Evolutionary conservation across 2,329 filamentous ascomycete genomes (phyloP).

Genomic region (Mycogone perniciosa): DNA sequence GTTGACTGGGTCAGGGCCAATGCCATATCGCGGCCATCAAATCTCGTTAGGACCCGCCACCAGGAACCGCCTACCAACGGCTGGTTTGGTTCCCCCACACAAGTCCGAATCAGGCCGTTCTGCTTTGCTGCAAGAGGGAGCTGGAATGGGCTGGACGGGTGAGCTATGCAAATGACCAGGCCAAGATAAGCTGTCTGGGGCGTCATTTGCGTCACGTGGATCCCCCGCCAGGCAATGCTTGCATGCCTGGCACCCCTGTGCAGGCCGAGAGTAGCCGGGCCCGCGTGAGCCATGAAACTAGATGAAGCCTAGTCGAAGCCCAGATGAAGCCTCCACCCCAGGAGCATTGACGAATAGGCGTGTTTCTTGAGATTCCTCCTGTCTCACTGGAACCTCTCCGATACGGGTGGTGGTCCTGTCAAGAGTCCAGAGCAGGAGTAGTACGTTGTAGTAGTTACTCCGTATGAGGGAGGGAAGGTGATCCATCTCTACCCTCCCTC

Average conservation of each 20-base stretch:
- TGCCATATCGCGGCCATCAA: background rate
- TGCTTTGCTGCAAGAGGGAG: background rate
- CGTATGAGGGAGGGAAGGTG: too few relatives aligned
- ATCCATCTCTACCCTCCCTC: too few relatives aligned
- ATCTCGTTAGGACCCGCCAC: background rate
- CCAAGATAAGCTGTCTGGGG: slow-evolving; percentile 5
- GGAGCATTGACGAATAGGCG: background rate
- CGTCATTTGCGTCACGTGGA: slow-evolving; percentile 18
- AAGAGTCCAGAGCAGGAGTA: background rate
- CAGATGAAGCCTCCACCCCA: background rate
- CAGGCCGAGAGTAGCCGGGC: slow-evolving; percentile 20
- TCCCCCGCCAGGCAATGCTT: slow-evolving; percentile 3
- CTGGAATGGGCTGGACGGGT: background rate
- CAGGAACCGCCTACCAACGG: background rate
- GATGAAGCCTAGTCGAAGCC: too few relatives aligned
- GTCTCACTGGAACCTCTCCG: slow-evolving; percentile 16
- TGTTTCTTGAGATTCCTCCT: background rate
- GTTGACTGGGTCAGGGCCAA: background rate
- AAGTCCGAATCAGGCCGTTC: slow-evolving; percentile 15
- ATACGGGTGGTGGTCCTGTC: slow-evolving; percentile 13
- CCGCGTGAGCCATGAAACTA: background rate
- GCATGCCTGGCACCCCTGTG: slow-evolving; percentile 1
- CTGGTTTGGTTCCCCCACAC: slow-evolving; percentile 6
- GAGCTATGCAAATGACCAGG: background rate
- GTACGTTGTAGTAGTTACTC: too few relatives aligned